phyloP scores from a whole-genome alignment of 495 filamentous ascomycete genomes.

The Cercophora sp. region DNA sequence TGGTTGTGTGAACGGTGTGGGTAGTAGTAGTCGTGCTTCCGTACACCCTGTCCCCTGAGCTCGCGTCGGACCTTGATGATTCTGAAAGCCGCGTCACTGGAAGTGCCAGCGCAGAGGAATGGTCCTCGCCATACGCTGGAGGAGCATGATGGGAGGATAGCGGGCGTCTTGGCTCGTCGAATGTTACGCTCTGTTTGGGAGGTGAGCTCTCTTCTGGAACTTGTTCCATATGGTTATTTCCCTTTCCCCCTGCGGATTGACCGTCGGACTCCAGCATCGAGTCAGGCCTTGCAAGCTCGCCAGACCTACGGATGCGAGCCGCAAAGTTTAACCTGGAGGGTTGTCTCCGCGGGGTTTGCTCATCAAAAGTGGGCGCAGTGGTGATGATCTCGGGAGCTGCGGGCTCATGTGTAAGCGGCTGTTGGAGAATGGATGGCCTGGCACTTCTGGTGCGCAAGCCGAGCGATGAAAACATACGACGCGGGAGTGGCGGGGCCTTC shows the following conservation, averaged over 20 bases:
- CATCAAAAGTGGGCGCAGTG: conserved; percentile 78
- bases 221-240: conserved; percentile 35
- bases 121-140: conserved; percentile 59
- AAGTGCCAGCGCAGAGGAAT: conserved; percentile 60
- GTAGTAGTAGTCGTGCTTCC: conserved; percentile 59
- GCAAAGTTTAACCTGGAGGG: conserved; percentile 48
- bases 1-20: conserved; percentile 59
- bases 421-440: conserved; percentile 5
- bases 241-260: conserved; percentile 25
- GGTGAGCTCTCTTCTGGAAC: conserved; percentile 39
- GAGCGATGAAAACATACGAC: conserved; percentile 51
- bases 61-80: conserved; percentile 86
- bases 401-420: conserved; percentile 19
- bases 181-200: conserved; percentile 48
- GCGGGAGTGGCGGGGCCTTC: conserved; percentile 65
- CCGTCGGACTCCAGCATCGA: conserved; percentile 25
- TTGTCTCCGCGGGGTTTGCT: conserved; percentile 45
- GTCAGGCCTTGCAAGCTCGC: conserved; percentile 37
- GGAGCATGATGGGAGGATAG: conserved; percentile 53
- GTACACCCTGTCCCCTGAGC: conserved; percentile 69
- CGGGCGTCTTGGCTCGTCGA: conserved; percentile 65
- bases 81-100: conserved; percentile 76
- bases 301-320: conserved; percentile 40
- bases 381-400: conserved; percentile 87
- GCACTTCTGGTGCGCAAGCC: conserved; percentile 8